Base-by-base conservation (phyloP, 805 yeast genomes). In the Wickerhamomyces chambardii region DNA sequence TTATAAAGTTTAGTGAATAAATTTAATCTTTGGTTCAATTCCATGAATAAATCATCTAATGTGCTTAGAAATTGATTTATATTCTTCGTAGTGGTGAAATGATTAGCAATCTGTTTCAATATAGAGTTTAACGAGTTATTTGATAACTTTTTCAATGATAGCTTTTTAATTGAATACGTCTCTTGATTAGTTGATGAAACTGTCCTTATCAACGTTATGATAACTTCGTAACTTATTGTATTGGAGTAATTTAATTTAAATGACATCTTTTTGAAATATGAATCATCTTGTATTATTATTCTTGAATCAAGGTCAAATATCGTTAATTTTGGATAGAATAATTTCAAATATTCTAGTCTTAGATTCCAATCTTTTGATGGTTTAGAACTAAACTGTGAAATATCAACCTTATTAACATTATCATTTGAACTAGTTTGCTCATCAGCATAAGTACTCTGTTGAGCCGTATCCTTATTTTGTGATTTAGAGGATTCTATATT, bases 301-400 rank as follows among this genome's bases (percentile, higher is more conserved):
- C 32, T 31, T 16, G 58, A 46, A 4, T 25, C 26, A n/a, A 41
- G 36, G 15, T 39, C 29, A 0, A 19, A 9, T 2, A 52, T 40
- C 10, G 15, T 14, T 6, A 51, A 34, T 15, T 40, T 42, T 2
- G 53, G 53, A 18, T 52, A 52, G 29, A 52, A 43, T 34, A 39
- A 46, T 29, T 32, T 33, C 15, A 52, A 25, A 26, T 44, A 49
- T 24, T 44, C 48, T 2, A 45, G 29, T 24, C 55, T 37, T 3
- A 35, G 17, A 5, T 38, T 28, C 56, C 56, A 52, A 11, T 46
- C 38, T 29, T 36, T 39, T 9, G 39, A 33, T 2, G 56, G 55
- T 17, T 34, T 41, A 5, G 50, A 42, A 17, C 33, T 38, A 36
- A 39, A 50, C 6, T 32, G 28, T 10, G 34, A 16, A 26, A 40